Percentiles rank a stretch among this genome's conserved stretches.
phyloP scores from a whole-genome alignment of 768 basidiomycete species.

The Collybiopsis confluens region DNA sequence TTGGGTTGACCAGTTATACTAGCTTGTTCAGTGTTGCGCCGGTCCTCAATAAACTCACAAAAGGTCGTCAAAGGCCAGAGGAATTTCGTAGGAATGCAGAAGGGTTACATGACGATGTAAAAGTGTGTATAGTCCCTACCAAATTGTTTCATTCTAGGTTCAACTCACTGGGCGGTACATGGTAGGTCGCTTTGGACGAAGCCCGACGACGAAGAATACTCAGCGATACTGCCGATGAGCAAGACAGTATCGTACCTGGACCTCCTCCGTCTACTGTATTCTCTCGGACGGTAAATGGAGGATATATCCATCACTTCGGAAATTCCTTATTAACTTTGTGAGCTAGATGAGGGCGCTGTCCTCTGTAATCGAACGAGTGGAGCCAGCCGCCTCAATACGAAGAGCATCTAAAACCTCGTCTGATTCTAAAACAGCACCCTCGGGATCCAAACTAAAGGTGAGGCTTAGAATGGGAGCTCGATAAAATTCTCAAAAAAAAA shows the following conservation, averaged over 20 bases:
- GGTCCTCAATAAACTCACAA: conserved; percentile 12
- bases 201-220: neutral
- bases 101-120: conserved; percentile 9
- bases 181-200: conserved; percentile 1
- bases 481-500: too few relatives aligned
- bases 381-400: neutral
- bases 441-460: neutral
- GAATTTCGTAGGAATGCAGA: conserved; percentile 12
- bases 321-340: neutral
- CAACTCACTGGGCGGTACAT: too few relatives aligned
- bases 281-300: neutral
- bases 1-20: too few relatives aligned
- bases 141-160: neutral
- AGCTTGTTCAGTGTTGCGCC: conserved; percentile 13
- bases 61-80: conserved; percentile 12
- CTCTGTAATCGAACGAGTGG: neutral
- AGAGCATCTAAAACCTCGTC: neutral
- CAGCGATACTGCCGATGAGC: neutral
- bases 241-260: conserved; percentile 4
- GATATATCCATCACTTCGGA: neutral
- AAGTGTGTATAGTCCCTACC: conserved; percentile 5
- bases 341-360: neutral
- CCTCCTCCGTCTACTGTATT: neutral
- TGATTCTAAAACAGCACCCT: neutral
- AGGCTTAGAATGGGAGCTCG: too few relatives aligned